Conservation (phyloP, 192 early-diverging fungal species). For the Phlyctochytrium arcticum region DNA sequence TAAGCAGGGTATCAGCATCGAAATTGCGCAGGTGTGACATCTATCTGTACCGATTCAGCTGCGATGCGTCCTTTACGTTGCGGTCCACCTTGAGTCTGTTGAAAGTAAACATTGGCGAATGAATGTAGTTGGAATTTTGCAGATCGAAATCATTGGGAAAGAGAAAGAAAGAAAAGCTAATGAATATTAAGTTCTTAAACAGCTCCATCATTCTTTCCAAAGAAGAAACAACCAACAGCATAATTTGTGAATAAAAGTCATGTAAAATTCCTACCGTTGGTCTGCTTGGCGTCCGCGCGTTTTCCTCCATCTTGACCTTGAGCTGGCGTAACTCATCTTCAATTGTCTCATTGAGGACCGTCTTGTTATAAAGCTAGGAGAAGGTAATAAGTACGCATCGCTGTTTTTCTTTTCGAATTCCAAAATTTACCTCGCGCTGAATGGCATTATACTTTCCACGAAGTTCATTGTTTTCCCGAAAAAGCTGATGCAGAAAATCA, state of each 20-base stretch:
- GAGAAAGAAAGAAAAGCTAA: neutral
- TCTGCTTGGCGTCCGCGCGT: neutral
- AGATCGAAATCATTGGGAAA: too few species aligned
- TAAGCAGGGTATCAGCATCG: neutral
- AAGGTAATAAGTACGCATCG: neutral
- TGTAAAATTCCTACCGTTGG: slow-evolving; percentile 15
- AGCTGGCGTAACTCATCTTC: slow-evolving; percentile 48
- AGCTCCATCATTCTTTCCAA: neutral
- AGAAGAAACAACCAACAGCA: too few species aligned
- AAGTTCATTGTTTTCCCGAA: slow-evolving; percentile 56
- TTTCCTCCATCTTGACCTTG: slow-evolving; percentile 24
- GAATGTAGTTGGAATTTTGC: too few species aligned
- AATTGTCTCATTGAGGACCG: slow-evolving; percentile 33
- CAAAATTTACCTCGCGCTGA: slow-evolving; percentile 40
- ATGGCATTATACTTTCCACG: slow-evolving; percentile 40
- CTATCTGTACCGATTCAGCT: slow-evolving; percentile 12
- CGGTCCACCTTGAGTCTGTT: slow-evolving; percentile 17
- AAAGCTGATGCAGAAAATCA: slow-evolving; percentile 51
- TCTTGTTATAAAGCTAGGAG: slow-evolving; percentile 48
- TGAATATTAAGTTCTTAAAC: neutral
- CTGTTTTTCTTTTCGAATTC: neutral
- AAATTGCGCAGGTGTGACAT: neutral
- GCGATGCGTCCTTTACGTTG: slow-evolving; percentile 4
- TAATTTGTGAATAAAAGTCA: too few species aligned
- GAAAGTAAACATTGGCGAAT: too few species aligned